Percentiles rank a stretch among this genome's conserved stretches.
Evolutionary conservation across 768 basidiomycete species (phyloP).

Genomic region (Lyophyllum atratum): DNA sequence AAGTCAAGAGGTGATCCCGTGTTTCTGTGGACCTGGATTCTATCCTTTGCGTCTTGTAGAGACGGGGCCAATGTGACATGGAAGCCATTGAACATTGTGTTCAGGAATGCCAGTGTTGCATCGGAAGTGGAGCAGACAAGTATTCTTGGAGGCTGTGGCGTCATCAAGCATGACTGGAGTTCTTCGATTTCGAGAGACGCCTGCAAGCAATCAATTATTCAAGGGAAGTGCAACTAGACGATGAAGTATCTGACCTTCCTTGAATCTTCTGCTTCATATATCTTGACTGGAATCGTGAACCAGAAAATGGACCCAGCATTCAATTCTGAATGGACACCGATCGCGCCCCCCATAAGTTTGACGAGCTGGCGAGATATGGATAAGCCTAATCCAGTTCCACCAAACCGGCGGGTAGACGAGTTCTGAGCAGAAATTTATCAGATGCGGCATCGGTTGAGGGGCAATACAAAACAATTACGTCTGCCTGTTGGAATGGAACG

Average conservation of each 20-base stretch:
- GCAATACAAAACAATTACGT: slow-evolving; percentile 30
- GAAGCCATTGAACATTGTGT: slow-evolving; percentile 59
- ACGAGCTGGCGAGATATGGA: slow-evolving; percentile 76
- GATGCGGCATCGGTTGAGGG: background rate
- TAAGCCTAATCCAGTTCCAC: slow-evolving; percentile 76
- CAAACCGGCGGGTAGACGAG: slow-evolving; percentile 74
- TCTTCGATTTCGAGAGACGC: slow-evolving; percentile 46
- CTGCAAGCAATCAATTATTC: slow-evolving; percentile 29
- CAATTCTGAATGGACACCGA: slow-evolving; percentile 67
- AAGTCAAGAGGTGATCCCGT: slow-evolving; percentile 53
- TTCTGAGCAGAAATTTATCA: slow-evolving; percentile 34
- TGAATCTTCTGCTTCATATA: slow-evolving; percentile 57
- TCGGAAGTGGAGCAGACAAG: slow-evolving; percentile 61
- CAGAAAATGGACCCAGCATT: slow-evolving; percentile 69
- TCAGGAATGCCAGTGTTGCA: slow-evolving; percentile 56
- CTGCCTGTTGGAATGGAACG: slow-evolving; percentile 77
- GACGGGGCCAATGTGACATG: slow-evolving; percentile 43
- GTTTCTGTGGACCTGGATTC: slow-evolving; percentile 34
- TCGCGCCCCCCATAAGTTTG: slow-evolving; percentile 75
- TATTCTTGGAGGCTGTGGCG: slow-evolving; percentile 47
- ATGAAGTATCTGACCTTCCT: slow-evolving; percentile 42
- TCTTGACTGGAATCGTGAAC: slow-evolving; percentile 72
- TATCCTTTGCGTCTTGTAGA: slow-evolving; percentile 46
- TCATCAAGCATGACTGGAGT: slow-evolving; percentile 48
- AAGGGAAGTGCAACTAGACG: background rate